Conservation (phyloP, 2,329 filamentous ascomycete genomes). For the Emmonsiellopsis sp. region DNA sequence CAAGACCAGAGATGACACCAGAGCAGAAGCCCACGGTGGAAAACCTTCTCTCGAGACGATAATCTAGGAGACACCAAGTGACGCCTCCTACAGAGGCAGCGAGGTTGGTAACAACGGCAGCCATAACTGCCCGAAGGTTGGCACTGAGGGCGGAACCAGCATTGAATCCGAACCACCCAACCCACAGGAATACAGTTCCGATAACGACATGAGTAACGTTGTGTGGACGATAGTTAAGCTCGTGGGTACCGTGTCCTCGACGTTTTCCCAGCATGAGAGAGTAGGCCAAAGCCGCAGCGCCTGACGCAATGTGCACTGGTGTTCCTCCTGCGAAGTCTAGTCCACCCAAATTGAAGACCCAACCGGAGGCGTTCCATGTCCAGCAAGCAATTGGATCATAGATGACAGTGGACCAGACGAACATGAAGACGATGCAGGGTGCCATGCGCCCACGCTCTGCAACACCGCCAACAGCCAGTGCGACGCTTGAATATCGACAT, state of each 20-base stretch:
- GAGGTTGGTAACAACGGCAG: slow-evolving; percentile 75
- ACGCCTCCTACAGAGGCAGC: slow-evolving; percentile 77
- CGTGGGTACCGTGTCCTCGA: slow-evolving; percentile 73
- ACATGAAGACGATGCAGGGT: slow-evolving; percentile 85
- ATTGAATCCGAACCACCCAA: slow-evolving; percentile 95
- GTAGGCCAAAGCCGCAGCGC: slow-evolving; percentile 76
- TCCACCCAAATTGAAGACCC: slow-evolving; percentile 70
- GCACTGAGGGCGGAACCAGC: slow-evolving; percentile 73
- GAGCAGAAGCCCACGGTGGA: slow-evolving; percentile 91
- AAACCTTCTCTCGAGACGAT: slow-evolving; percentile 82
- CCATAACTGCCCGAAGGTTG: slow-evolving; percentile 79
- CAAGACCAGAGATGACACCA: slow-evolving; percentile 76
- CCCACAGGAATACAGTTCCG: slow-evolving; percentile 88
- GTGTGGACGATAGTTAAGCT: slow-evolving; percentile 85
- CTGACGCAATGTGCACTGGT: slow-evolving; percentile 80
- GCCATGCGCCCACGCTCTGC: slow-evolving; percentile 83
- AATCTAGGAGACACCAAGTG: slow-evolving; percentile 84
- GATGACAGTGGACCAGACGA: slow-evolving; percentile 80
- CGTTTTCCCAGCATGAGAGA: slow-evolving; percentile 86
- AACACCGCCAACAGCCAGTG: slow-evolving; percentile 73
- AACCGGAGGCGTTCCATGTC: slow-evolving; percentile 82
- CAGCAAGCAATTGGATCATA: slow-evolving; percentile 92
- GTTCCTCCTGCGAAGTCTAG: slow-evolving; percentile 87
- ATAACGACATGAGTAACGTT: slow-evolving; percentile 90
- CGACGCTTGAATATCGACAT: slow-evolving; percentile 47